Evolutionary conservation across 768 basidiomycete species (phyloP).

Genomic region (Phanerodontia chrysosporium): DNA sequence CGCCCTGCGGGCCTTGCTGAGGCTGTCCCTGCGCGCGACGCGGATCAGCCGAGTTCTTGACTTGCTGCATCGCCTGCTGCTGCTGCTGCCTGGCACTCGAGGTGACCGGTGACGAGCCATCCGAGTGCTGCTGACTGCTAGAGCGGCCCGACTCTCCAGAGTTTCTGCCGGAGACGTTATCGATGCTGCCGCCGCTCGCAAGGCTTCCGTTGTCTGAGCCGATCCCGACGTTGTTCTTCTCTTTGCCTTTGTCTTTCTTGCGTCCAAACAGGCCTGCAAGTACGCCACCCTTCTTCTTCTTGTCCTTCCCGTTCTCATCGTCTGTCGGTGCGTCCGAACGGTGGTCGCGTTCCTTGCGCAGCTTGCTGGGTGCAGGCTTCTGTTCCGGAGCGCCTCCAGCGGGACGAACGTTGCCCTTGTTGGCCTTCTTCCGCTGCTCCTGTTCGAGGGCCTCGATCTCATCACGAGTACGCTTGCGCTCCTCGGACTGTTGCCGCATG

Average conservation of each 20-base stretch:
- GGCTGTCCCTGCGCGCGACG: conserved; percentile 25
- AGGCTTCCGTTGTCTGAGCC: conserved; percentile 42
- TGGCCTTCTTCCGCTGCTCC: conserved; percentile 45
- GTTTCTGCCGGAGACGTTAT: conserved; percentile 28
- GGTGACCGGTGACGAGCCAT: conserved; percentile 47
- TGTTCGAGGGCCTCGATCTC: conserved; percentile 44
- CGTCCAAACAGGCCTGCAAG: conserved; percentile 73
- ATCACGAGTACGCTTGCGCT: conserved; percentile 49
- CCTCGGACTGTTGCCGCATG: conserved; percentile 46
- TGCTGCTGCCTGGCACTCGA: conserved; percentile 56
- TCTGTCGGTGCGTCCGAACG: conserved; percentile 28
- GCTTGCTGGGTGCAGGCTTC: conserved; percentile 22
- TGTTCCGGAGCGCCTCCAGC: background rate
- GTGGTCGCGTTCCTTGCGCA: conserved; percentile 41
- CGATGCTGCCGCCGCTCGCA: conserved; percentile 39
- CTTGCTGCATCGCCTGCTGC: conserved; percentile 47
- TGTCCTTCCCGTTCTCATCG: conserved; percentile 45
- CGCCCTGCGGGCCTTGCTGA: conserved; percentile 26
- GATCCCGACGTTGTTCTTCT: conserved; percentile 37
- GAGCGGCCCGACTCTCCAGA: conserved; percentile 67
- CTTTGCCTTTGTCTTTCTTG: conserved; percentile 67
- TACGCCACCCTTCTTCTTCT: conserved; percentile 72
- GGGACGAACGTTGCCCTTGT: conserved; percentile 14
- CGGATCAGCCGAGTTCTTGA: conserved; percentile 14
- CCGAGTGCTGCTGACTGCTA: conserved; percentile 36